A percentile compares a stretch with the other conserved stretches of the same genome.
phyloP scores from a whole-genome alignment of 345 rosid genomes.

The Trapa bicornis region DNA sequence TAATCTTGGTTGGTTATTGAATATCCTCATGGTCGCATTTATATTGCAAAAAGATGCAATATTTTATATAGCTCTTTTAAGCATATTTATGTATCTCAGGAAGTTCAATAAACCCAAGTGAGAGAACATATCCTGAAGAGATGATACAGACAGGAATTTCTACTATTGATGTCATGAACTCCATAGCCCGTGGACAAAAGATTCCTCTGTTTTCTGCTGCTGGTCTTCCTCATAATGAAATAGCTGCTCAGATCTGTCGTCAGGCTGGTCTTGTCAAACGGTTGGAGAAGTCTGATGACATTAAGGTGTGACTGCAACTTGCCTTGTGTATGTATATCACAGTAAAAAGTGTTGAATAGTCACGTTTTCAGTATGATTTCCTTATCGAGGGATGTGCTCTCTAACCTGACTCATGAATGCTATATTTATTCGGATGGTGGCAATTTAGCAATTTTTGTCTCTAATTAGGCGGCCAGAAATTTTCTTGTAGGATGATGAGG shows the following conservation, averaged over 20 bases:
- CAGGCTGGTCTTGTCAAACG: conserved; percentile 96
- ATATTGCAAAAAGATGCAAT: background rate
- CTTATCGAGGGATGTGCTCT: background rate
- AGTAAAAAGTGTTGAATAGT: background rate
- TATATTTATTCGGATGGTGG: background rate
- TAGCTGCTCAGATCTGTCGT: conserved; percentile 97
- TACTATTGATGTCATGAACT: conserved; percentile 95
- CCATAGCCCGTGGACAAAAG: conserved; percentile 95
- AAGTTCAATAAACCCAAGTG: conserved; percentile 95
- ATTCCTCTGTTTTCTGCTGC: conserved; percentile 98
- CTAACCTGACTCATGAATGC: background rate
- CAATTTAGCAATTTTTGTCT: background rate
- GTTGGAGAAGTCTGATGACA: conserved; percentile 59
- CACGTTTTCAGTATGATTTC: background rate
- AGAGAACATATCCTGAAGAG: conserved; percentile 96
- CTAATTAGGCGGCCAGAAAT: background rate
- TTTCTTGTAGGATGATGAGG: conserved; percentile 50
- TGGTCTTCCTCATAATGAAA: conserved; percentile 98
- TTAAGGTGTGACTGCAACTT: conserved; percentile 12
- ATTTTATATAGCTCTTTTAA: background rate
- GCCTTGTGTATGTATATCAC: background rate
- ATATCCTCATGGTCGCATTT: background rate
- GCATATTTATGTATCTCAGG: conserved; percentile 24
- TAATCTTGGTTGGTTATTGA: background rate
- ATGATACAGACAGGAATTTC: conserved; percentile 98